Evolutionary conservation across 169 alveolate species (phyloP), one percentile per base, ranked within the genome.

Genomic region (Perkinsus chesapeaki): DNA sequence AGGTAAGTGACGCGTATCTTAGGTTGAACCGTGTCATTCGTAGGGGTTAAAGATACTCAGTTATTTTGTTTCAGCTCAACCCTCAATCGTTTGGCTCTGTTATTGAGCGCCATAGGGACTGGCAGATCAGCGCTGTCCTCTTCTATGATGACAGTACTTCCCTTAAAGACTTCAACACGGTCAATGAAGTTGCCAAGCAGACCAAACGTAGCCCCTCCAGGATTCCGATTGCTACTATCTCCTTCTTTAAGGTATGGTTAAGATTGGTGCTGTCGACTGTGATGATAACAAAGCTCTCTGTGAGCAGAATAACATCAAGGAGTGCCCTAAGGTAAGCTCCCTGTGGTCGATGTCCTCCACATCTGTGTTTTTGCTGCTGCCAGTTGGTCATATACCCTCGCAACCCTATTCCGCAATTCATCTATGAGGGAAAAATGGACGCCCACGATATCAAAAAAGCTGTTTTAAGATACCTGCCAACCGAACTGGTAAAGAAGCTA

Each of bases 81-180:
- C 82, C 82, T 60, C 82, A 60, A 60, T 60, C 82, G 82, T 60
- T 60, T 34, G 82, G 82, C 82, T 60, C 82, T 60, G 82, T 60
- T 60, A 60, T 60, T 34, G 82, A 60, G 82, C 82, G 82, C 31
- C 82, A 60, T 23, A 60, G 82, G 27, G 82, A 60, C 82, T 60
- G 82, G 82, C 82, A 60, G 82, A 60, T 60, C 82, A 60, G 82
- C 27, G 82, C 82, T 34, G 82, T 60, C 31, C 27, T 5, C 23
- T 60, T 60, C 23, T 60, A 60, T 34, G 82, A 60, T 34, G 82
- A 60, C 82, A 60, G 23, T 16, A 60, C 82, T 5, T 34, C 82
- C 27, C 37, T 60, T 60, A 60, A 60, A 34, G 82, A 60, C 82
- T 60, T 60, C 82, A 60, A 60, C 31, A 60, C 12, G 82, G 82